A percentile compares a stretch with the other conserved stretches of the same genome.
Evolutionary conservation across 2,329 filamentous ascomycete genomes (phyloP).

Genomic region (Phialophora verrucosa): DNA sequence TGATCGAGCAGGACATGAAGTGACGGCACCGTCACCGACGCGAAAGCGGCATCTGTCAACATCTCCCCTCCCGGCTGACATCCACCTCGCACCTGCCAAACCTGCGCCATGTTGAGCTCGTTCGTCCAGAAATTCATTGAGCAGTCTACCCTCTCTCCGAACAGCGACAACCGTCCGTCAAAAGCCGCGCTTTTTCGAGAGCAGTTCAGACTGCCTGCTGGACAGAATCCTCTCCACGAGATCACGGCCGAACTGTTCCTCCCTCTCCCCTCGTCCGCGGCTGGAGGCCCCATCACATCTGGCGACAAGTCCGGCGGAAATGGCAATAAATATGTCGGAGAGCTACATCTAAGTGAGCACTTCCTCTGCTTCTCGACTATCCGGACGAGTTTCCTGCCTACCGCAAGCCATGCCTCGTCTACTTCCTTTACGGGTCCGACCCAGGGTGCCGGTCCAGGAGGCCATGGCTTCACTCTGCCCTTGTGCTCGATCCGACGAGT

Average conservation of each 20-base stretch:
- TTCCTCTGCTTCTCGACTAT: slow-evolving; percentile 98
- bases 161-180: slow-evolving; percentile 78
- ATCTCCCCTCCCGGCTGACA: slow-evolving; percentile 8
- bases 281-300: slow-evolving; percentile 54
- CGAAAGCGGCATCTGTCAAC: slow-evolving; percentile 14
- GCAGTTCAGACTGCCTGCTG: slow-evolving; percentile 92
- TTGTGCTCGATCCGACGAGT: slow-evolving; percentile 90
- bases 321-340: slow-evolving; percentile 88
- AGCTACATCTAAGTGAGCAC: slow-evolving; percentile 89
- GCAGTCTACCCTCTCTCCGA: slow-evolving; percentile 75
- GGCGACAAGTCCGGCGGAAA: slow-evolving; percentile 64
- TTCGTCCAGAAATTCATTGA: slow-evolving; percentile 97
- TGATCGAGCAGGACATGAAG: slow-evolving; percentile 20
- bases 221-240: slow-evolving; percentile 92
- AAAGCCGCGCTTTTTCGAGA: slow-evolving; percentile 92
- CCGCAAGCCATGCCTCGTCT: slow-evolving; percentile 78
- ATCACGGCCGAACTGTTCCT: slow-evolving; percentile 96
- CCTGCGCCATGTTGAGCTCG: slow-evolving; percentile 62
- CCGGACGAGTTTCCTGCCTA: slow-evolving; percentile 81
- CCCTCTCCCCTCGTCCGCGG: slow-evolving; percentile 67
- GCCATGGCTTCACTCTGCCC: slow-evolving; percentile 94
- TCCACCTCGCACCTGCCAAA: slow-evolving; percentile 11
- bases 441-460: slow-evolving; percentile 87
- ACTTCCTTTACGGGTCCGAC: slow-evolving; percentile 90
- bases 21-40: slow-evolving; percentile 13